phyloP scores from a whole-genome alignment of 2,329 filamentous ascomycete species.

The Sordariomycetes sp. region DNA sequence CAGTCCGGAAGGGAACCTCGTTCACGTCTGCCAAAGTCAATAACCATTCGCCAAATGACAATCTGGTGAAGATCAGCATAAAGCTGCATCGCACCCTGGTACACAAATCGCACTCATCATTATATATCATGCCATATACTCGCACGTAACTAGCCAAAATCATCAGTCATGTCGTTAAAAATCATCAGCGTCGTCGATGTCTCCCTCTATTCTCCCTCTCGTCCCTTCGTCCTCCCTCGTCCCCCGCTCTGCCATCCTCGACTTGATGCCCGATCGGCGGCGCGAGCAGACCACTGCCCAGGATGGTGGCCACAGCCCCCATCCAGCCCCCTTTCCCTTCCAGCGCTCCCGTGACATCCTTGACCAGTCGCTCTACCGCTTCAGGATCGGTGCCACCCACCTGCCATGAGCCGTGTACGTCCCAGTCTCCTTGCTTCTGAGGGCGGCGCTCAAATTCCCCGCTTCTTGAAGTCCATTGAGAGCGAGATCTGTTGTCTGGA shows the following conservation, averaged over 20 bases:
- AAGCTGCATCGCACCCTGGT: neutral
- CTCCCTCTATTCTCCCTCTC: conserved; percentile 4
- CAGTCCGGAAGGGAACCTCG: no score
- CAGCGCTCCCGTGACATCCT: conserved; percentile 5
- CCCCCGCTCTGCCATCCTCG: no score
- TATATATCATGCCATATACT: neutral
- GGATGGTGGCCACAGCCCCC: conserved; percentile 1
- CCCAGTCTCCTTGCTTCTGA: conserved; percentile 19
- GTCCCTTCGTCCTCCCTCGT: no score
- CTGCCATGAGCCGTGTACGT: conserved; percentile 33
- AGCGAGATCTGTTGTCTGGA: no score
- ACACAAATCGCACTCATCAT: neutral
- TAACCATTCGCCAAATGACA: no score
- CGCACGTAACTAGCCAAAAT: neutral
- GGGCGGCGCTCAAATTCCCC: conserved; percentile 33
- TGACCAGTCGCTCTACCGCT: conserved; percentile 8
- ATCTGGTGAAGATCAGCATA: no score
- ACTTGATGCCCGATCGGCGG: neutral
- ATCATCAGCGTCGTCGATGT: conserved; percentile 2
- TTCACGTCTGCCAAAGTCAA: no score
- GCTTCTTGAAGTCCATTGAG: conserved; percentile 23
- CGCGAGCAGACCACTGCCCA: conserved; percentile 3
- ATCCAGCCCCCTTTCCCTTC: conserved; percentile 6
- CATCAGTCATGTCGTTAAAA: neutral
- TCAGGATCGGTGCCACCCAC: conserved; percentile 32